Percentiles rank a stretch among this genome's conserved stretches.
These are phyloP conservation scores for Saccharomycopsis lassenensis DNA, from an alignment of 805 yeast species.

Conservation along the genomic window DNA sequence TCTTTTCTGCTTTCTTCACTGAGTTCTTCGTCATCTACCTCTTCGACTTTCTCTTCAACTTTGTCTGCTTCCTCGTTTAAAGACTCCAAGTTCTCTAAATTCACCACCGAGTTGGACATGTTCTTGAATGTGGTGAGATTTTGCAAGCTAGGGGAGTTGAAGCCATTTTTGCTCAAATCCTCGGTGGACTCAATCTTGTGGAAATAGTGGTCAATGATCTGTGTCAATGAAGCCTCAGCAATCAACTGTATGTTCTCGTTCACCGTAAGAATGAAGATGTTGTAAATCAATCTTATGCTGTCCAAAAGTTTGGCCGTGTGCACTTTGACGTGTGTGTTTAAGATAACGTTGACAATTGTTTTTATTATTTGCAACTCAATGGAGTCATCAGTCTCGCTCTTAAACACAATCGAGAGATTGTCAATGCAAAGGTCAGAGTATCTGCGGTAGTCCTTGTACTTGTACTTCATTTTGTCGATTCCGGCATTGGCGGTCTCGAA, in stretches of 20 bases:
- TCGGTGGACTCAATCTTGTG: slow-evolving; percentile 43
- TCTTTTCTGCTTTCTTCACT: too few species aligned
- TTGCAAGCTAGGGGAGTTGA: too few species aligned
- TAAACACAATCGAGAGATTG: slow-evolving; percentile 12
- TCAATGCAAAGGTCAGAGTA: slow-evolving; percentile 16
- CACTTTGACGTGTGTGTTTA: slow-evolving; percentile 69
- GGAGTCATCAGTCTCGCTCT: slow-evolving; percentile 77
- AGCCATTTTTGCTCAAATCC: slow-evolving; percentile 9
- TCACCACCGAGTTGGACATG: slow-evolving; percentile 20
- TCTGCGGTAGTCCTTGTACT: slow-evolving; percentile 6
- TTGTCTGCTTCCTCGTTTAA: too few species aligned
- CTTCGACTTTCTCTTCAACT: too few species aligned
- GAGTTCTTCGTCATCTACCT: slow-evolving; percentile 22
- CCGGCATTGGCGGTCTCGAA: slow-evolving; percentile 15
- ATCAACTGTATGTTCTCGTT: slow-evolving; percentile 61
- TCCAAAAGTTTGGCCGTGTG: slow-evolving; percentile 84
- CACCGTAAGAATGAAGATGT: slow-evolving; percentile 73
- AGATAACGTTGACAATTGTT: slow-evolving; percentile 80
- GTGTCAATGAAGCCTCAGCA: slow-evolving; percentile 92
- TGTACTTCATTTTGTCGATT: slow-evolving; percentile 8
- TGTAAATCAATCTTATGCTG: slow-evolving; percentile 89
- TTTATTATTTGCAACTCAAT: slow-evolving; percentile 89
- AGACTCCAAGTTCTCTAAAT: slow-evolving; percentile 24
- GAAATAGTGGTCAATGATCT: slow-evolving; percentile 76
- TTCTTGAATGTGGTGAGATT: too few species aligned